Conservation (phyloP, 495 filamentous ascomycete species). For the Neurospora sp. region DNA sequence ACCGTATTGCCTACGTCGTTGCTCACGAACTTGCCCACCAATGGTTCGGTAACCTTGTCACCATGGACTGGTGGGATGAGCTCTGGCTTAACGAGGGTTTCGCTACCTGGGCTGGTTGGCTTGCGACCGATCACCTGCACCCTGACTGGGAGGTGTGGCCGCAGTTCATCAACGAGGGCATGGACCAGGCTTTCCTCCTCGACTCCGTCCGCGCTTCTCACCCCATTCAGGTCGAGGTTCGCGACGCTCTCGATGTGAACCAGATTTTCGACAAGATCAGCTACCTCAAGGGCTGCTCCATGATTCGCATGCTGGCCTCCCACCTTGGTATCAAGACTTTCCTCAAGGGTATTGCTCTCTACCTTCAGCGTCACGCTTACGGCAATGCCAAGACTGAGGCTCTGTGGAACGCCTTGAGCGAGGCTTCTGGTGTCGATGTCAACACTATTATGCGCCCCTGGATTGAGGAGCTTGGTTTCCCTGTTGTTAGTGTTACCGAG, state of each 20-base stretch:
- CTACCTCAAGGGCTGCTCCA: constrained; percentile 90
- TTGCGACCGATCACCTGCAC: constrained; percentile 82
- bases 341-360: constrained; percentile 76
- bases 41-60: constrained; percentile 97
- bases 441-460: constrained; percentile 80
- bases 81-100: constrained; percentile 97
- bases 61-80: constrained; percentile 87
- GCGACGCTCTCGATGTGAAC: constrained; percentile 83
- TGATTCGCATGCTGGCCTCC: constrained; percentile 85
- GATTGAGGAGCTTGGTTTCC: constrained; percentile 92
- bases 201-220: constrained; percentile 86
- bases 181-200: constrained; percentile 81
- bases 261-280: constrained; percentile 95
- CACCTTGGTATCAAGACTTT: constrained; percentile 81
- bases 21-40: constrained; percentile 94
- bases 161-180: constrained; percentile 86
- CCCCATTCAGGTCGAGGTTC: constrained; percentile 87
- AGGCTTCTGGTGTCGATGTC: constrained; percentile 84
- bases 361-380: constrained; percentile 80
- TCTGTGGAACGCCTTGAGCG: constrained; percentile 81
- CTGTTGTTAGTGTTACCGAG: constrained; percentile 76
- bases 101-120: constrained; percentile 96
- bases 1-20: constrained; percentile 88
- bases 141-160: constrained; percentile 94
- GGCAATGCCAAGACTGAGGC: constrained; percentile 92